Evolutionary conservation across 495 filamentous ascomycete species (phyloP), one percentile per base, ranked within the genome.

Genomic region (Hyaloscypha finlandica): DNA sequence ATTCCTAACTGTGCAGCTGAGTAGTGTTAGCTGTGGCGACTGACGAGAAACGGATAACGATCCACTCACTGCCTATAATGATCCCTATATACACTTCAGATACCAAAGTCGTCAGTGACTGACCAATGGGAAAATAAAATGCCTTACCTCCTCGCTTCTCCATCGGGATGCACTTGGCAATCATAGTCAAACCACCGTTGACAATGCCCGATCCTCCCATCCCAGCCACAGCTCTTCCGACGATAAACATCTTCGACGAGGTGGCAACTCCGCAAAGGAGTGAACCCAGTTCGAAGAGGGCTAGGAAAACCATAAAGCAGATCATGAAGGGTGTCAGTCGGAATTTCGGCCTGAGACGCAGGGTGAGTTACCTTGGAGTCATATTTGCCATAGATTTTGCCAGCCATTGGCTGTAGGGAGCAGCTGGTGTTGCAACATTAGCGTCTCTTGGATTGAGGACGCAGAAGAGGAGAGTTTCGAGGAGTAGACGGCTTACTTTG

Each of bases 71-170:
- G 22, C 56, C n/a, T 70, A 74, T 57, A 74, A 77, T 57, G 56
- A 93, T 61, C 25, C 91, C 90, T 25, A 86, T 89, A 22, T 89
- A 95, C 52, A 90, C 59, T 42, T 93, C 90, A 72, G 83, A 88
- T n/a, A 20, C 9, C 12, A 22, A 22, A 3, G 31, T 39, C n/a
- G 30, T 37, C 31, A 45, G n/a, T 52, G n/a, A 14, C 5, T 37
- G 8, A 54, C 2, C 22, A 16, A 20, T 52, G 22, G 52, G 32
- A 33, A 53, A 66, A 6, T 11, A 51, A 39, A 14, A 39, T 1
- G 92, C 88, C 60, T 8, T 69, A 67, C 77, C 64, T 6, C 83
- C 81, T 63, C 79, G 73, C 66, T 82, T 83, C 22, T 79, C 68
- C 57, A 85, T 60, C 3, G 85, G 81, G 8, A 83, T 78, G 22